Conservation (phyloP, 352 stramenopile species). For the Globisporangium nunn region DNA sequence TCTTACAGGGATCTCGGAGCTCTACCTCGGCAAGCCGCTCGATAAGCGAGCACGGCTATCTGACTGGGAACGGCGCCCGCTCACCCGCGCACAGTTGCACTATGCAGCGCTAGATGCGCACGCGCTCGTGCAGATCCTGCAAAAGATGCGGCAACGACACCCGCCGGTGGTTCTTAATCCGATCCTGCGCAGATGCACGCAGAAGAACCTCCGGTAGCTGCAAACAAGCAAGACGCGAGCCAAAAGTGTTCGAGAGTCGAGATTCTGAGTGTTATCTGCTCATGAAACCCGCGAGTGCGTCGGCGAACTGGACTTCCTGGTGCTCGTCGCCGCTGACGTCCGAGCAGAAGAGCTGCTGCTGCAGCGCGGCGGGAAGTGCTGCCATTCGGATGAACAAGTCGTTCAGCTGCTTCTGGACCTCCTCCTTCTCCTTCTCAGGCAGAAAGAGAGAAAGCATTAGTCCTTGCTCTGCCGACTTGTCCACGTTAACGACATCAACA, state of each 20-base stretch:
- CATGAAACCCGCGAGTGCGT: slow-evolving; percentile 74
- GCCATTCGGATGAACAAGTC: slow-evolving; percentile 75
- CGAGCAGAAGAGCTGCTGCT: slow-evolving; percentile 62
- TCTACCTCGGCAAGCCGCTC: slow-evolving; percentile 54
- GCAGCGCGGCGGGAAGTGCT: slow-evolving; percentile 50
- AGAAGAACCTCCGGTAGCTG: slow-evolving; percentile 31
- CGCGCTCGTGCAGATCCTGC: slow-evolving; percentile 54
- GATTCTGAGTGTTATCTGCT: slow-evolving; percentile 23
- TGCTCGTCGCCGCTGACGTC: slow-evolving; percentile 20
- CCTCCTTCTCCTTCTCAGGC: slow-evolving; percentile 53
- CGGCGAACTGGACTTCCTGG: slow-evolving; percentile 49
- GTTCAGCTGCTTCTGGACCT: slow-evolving; percentile 73
- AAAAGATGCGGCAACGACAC: slow-evolving; percentile 40
- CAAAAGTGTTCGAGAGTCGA: too few relatives aligned
- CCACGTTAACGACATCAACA: not conserved
- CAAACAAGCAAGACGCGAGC: too few relatives aligned
- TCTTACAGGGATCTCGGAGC: slow-evolving; percentile 39
- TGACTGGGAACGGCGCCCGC: slow-evolving; percentile 64
- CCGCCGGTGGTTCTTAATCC: slow-evolving; percentile 19
- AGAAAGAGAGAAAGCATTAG: not conserved
- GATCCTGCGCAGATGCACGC: slow-evolving; percentile 27
- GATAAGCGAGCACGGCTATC: slow-evolving; percentile 73
- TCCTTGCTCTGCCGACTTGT: too few relatives aligned
- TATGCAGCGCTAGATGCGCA: slow-evolving; percentile 71
- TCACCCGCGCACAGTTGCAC: slow-evolving; percentile 54